Percentiles rank a stretch among this genome's conserved stretches.
Conservation (phyloP, 495 filamentous ascomycete genomes). For the Podospora sp. region DNA sequence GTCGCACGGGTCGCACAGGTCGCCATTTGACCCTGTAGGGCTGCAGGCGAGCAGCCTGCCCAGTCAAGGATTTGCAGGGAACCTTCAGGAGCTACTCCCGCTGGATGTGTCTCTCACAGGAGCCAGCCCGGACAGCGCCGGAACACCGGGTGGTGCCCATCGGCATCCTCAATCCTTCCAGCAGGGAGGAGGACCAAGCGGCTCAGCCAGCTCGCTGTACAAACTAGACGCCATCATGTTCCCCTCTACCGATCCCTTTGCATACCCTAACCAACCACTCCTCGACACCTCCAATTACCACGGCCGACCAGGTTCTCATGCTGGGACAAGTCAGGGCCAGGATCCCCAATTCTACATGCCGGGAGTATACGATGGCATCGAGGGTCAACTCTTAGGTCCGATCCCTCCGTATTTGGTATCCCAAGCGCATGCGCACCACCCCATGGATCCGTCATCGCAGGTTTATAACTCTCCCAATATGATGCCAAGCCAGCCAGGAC, state of each 20-base stretch:
- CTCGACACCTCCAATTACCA: constrained; percentile 51
- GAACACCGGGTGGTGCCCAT: constrained; percentile 25
- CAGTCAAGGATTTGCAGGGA: constrained; percentile 31
- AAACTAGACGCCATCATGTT: constrained; percentile 92
- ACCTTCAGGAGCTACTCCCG: constrained; percentile 36
- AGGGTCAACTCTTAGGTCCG: constrained; percentile 50
- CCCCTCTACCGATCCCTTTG: constrained; percentile 84
- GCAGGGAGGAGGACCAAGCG: constrained; percentile 35
- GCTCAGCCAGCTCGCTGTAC: constrained; percentile 55
- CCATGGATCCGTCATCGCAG: constrained; percentile 40
- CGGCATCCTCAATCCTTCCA: constrained; percentile 26
- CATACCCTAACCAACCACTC: constrained; percentile 84
- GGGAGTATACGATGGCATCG: constrained; percentile 49
- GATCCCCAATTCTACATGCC: constrained; percentile 47
- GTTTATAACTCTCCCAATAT: constrained; percentile 40
- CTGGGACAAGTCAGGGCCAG: constrained; percentile 22
- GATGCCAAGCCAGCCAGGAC: constrained; percentile 24
- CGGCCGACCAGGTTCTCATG: constrained; percentile 25
- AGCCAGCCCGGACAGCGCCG: constrained; percentile 30
- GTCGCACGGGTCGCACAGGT: constrained; percentile 33
- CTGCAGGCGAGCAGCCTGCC: constrained; percentile 28
- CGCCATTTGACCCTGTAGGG: constrained; percentile 38
- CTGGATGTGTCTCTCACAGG: constrained; percentile 34
- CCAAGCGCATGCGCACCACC: constrained; percentile 35
- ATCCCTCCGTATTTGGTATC: constrained; percentile 50